Evolutionary conservation across 108 stramenopile genomes (phyloP).

Genomic region (Skeletonema marinoi): DNA sequence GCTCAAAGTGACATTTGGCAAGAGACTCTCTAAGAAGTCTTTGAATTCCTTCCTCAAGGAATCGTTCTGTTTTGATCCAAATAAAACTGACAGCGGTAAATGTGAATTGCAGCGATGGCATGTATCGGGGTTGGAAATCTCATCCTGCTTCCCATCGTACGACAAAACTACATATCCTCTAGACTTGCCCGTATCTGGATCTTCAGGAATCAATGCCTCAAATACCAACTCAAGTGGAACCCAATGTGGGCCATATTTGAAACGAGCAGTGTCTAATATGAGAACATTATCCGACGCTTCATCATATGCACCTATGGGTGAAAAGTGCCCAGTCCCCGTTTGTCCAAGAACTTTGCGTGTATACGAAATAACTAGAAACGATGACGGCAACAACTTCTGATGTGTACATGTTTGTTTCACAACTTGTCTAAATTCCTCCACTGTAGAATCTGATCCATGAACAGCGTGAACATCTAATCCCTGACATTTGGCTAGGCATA

Average conservation of each 20-base stretch:
- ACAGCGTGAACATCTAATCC: constrained; percentile 60
- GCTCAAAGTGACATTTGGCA: constrained; percentile 41
- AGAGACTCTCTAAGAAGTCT: constrained; percentile 36
- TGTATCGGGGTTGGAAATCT: neutral
- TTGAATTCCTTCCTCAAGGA: constrained; percentile 56
- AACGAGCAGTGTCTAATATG: constrained; percentile 86
- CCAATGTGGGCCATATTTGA: constrained; percentile 89
- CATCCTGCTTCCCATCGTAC: constrained; percentile 21
- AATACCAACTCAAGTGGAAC: constrained; percentile 56
- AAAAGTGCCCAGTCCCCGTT: constrained; percentile 89
- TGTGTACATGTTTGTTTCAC: constrained; percentile 60
- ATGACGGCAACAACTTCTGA: constrained; percentile 35
- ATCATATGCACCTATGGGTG: constrained; percentile 84
- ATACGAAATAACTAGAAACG: constrained; percentile 70
- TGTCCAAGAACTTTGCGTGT: constrained; percentile 68
- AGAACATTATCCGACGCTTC: constrained; percentile 62
- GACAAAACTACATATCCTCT: constrained; percentile 84
- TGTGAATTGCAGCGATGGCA: neutral
- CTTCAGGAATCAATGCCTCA: constrained; percentile 68
- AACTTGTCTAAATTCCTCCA: constrained; percentile 74
- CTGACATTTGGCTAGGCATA: constrained; percentile 82
- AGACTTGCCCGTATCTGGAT: constrained; percentile 69
- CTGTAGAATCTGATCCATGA: constrained; percentile 48
- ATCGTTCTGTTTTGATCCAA: constrained; percentile 63
- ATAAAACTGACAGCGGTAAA: constrained; percentile 67